These are phyloP conservation scores for Cystobasidiaceae sp. DNA, from an alignment of 1,284 basidiomycete species.

Conservation along the genomic window DNA sequence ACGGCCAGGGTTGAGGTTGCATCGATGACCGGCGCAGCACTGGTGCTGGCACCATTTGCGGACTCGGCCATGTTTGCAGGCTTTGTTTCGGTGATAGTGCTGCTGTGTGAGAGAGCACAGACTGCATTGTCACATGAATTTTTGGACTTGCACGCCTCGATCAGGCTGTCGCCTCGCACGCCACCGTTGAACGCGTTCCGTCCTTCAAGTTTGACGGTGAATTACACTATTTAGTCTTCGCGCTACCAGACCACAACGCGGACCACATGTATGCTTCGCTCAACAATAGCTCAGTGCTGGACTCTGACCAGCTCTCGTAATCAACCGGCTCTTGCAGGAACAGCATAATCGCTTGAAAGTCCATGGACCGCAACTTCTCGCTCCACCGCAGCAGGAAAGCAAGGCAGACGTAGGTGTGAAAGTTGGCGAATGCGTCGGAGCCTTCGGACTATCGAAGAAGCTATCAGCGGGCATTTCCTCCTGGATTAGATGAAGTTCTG, in stretches of 20 bases:
- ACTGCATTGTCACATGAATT: too few species aligned
- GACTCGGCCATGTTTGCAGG: conserved; percentile 4
- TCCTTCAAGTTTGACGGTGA: too few species aligned
- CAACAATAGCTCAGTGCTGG: conserved; percentile 27
- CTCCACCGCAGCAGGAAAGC: conserved; percentile 91
- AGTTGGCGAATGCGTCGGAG: conserved; percentile 90
- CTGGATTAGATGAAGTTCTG: too few species aligned
- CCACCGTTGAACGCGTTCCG: too few species aligned
- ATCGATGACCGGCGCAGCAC: conserved; percentile 19
- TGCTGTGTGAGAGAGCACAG: too few species aligned
- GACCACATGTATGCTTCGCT: conserved; percentile 32
- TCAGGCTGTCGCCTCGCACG: too few species aligned
- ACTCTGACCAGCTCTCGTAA: conserved; percentile 28
- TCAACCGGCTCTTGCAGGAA: conserved; percentile 34
- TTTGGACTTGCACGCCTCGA: too few species aligned
- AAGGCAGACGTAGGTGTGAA: conserved; percentile 92
- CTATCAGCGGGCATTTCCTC: too few species aligned
- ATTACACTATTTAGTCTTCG: conserved; percentile 19
- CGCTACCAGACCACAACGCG: conserved; percentile 26
- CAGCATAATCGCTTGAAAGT: conserved; percentile 66
- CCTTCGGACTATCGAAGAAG: conserved; percentile 68
- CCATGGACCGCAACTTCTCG: conserved; percentile 82
- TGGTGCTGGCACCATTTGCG: conserved; percentile 11
- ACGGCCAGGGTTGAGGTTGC: conserved; percentile 18
- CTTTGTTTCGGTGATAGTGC: too few species aligned